Evolutionary conservation across 2,329 filamentous ascomycete species (phyloP), one percentile per base, ranked within the genome.

Genomic region (Clarireedia monteithiana): DNA sequence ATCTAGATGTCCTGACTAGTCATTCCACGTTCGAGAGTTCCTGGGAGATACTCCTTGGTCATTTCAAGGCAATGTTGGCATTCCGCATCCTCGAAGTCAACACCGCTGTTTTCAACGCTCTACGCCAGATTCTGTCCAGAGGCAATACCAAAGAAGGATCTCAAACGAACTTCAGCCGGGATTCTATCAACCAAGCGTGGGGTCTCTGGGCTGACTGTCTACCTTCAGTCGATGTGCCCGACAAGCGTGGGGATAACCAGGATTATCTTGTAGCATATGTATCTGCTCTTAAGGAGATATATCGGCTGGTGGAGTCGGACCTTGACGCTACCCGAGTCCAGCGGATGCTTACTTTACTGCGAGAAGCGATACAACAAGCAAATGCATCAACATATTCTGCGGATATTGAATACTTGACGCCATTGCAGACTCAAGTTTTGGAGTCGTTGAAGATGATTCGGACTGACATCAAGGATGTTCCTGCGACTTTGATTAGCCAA

Each of bases 201-300:
- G 73, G 77, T 30, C 70, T 91, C 4, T 91, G 88, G 88, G 81
- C 81, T 15, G 75, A 80, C 40, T 80, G 81, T 1, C 76, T 87
- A n/a, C 84, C 85, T 0, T 71, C 77, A 3, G 71, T 75, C 1
- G 72, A 70, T 12, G 66, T 71, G 17, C 66, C 73, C 14, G 73
- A 78, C 40, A 67, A 74, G 50, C 77, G 76, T 50, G 70, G 75
- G 0, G 72, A 88, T 59, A 95, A 94, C 62, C 89, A 96, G 67
- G 85, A 85, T 56, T 91, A 89, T 10, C 80, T 92, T n/a, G 74
- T 89, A 30, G 88, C 91, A n/a, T 96, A 96, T 72, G 81, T 94
- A 1, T 79, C 84, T 23, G 80, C 87, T 1, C 80, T 94, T 42
- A 77, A 83, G 55, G 85, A 94, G 63, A 78, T 97, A 1, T 95